Percentiles rank a stretch among this genome's conserved stretches.
Conservation (phyloP, 2,329 filamentous ascomycete species). For the Fusarium annulatum region DNA sequence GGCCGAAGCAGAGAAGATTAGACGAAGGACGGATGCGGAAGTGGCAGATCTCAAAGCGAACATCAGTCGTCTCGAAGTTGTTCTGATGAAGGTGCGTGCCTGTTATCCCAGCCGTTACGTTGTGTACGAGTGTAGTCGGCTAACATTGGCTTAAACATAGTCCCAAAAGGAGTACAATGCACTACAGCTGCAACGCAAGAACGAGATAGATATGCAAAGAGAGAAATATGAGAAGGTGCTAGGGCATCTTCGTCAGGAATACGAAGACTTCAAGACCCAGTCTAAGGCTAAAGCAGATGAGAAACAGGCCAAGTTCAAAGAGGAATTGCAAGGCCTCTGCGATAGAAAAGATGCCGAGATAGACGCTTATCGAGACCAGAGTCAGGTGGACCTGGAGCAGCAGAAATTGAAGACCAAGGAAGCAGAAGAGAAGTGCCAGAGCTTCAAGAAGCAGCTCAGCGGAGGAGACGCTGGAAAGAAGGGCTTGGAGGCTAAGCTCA, state of each 20-base stretch:
- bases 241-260: constrained; percentile 23
- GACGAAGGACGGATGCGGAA: constrained; percentile 67
- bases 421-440: constrained; percentile 37
- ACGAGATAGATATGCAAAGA: constrained; percentile 29
- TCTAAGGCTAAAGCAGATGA: constrained; percentile 22
- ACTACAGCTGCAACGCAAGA: constrained; percentile 29
- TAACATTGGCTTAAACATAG: constrained; percentile 48
- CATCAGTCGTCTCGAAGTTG: constrained; percentile 70
- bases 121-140: background rate
- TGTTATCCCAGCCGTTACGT: background rate
- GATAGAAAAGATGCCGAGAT: constrained; percentile 24
- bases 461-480: constrained; percentile 34
- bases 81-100: constrained; percentile 66
- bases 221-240: constrained; percentile 23
- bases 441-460: constrained; percentile 45
- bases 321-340: constrained; percentile 12
- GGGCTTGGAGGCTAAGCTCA: constrained; percentile 37
- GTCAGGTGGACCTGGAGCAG: constrained; percentile 36
- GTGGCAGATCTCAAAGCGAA: constrained; percentile 71
- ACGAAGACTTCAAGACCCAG: constrained; percentile 38
- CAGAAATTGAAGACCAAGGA: constrained; percentile 40
- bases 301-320: constrained; percentile 9
- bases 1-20: constrained; percentile 61
- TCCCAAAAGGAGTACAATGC: constrained; percentile 65
- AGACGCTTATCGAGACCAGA: constrained; percentile 44